A percentile compares a stretch with the other conserved stretches of the same genome.
Evolutionary conservation across 352 stramenopile species (phyloP).

Genomic region (Elongisporangium prolatum): DNA sequence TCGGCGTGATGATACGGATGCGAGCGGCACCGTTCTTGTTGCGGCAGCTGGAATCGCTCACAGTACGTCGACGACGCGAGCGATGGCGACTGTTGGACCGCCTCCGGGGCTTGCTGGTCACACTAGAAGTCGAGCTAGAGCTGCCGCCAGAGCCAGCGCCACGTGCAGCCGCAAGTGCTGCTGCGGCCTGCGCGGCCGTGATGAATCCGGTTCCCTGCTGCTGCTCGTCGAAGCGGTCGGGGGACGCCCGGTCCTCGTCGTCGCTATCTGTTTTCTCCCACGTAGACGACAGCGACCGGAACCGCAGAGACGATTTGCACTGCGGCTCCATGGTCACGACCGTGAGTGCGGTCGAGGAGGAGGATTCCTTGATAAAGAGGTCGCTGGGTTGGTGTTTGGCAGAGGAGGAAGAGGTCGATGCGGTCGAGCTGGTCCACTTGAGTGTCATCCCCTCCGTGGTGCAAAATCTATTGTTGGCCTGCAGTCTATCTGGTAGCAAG

Average conservation of each 20-base stretch:
- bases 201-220: slow-evolving; percentile 9
- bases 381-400: slow-evolving; percentile 19
- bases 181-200: slow-evolving; percentile 4
- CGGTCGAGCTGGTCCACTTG: not conserved
- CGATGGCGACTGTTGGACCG: slow-evolving; percentile 18
- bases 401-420: not conserved
- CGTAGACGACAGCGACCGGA: slow-evolving; percentile 59
- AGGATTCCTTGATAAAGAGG: slow-evolving; percentile 15
- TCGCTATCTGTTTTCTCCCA: slow-evolving; percentile 50
- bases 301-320: slow-evolving; percentile 26
- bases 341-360: slow-evolving; percentile 5
- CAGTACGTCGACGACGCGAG: slow-evolving; percentile 19
- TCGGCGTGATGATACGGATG: slow-evolving; percentile 41
- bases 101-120: slow-evolving; percentile 7
- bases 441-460: not conserved
- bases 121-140: not conserved
- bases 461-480: not conserved
- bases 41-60: slow-evolving; percentile 22
- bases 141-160: not conserved
- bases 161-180: slow-evolving; percentile 6
- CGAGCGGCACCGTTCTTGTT: slow-evolving; percentile 28
- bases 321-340: slow-evolving; percentile 12
- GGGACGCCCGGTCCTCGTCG: slow-evolving; percentile 26
- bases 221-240: slow-evolving; percentile 35
- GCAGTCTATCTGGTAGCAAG: not conserved